Evolutionary conservation across 805 yeast genomes (phyloP), one percentile per base, ranked within the genome.

Genomic region (Spathaspora arborariae): DNA sequence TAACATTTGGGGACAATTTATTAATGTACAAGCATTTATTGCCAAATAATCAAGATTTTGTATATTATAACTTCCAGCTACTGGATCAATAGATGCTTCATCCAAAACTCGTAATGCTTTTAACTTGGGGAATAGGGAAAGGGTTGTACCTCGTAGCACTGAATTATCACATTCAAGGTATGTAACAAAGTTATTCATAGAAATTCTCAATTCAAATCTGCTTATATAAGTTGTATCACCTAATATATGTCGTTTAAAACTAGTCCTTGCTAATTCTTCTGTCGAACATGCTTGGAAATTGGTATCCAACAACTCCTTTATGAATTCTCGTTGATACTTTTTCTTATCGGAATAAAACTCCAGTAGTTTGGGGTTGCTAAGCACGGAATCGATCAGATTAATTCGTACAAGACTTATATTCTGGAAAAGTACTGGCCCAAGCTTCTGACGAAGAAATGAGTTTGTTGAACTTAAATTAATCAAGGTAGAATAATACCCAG

Each of bases 351-450:
- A 60, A 47, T 51, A 63, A 13, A 43, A 34, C 34, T 57, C 56
- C 50, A 54, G 53, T 3, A 49, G 24, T 33, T 48, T 51, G 19
- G 67, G 65, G 36, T 47, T 47, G 1, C 56, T 51, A 37, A 65
- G 45, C 6, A 63, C 45, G 2, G 61, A 56, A 49, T 66, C 71
- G 2, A 59, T 46, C 43, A 59, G 63, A 45, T 62, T 64, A 19
- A 45, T 36, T 20, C 71, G 45, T 5, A 64, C 53, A 37, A 66
- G 48, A 45, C 70, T 66, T 5, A 58, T 15, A 15, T 50, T 48
- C 6, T 40, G 41, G 43, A 62, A 65, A 16, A 64, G 18, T 2
- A 43, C 20, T 6, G 55, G 56, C 0, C 62, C 65, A 11, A 62
- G 42, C 13, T 51, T 43, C 11, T 34, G 39, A 15, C 70, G 52